Conservation (phyloP, 148 eudicot genomes). For the Silene conica region DNA sequence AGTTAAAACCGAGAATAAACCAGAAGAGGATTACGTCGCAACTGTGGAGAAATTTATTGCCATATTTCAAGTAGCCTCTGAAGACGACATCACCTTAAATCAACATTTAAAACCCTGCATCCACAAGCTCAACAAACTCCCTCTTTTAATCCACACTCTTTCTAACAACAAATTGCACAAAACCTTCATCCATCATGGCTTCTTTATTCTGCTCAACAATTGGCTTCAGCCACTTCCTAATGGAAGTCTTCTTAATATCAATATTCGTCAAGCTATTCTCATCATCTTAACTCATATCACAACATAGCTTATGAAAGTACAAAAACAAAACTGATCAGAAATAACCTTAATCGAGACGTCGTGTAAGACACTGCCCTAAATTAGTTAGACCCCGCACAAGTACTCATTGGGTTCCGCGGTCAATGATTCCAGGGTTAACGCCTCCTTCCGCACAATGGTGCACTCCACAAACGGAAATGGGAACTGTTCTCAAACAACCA, state of each 20-base stretch:
- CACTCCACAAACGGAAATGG: no score
- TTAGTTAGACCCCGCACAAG: no score
- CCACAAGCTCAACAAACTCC: slow-evolving; percentile 70
- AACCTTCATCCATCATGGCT: slow-evolving; percentile 80
- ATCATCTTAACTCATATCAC: slow-evolving; percentile 63
- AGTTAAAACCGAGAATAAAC: slow-evolving; percentile 65
- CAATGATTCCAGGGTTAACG: no score
- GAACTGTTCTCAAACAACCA: no score
- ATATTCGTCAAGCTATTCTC: slow-evolving; percentile 71
- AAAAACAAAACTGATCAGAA: no score
- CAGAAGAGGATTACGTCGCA: slow-evolving; percentile 59
- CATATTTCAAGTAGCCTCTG: slow-evolving; percentile 74
- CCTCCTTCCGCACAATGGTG: no score
- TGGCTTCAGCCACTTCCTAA: slow-evolving; percentile 97
- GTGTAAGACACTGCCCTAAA: no score
- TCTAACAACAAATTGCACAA: slow-evolving; percentile 81
- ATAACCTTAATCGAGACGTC: no score
- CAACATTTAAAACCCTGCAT: slow-evolving; percentile 66
- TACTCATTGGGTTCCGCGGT: no score
- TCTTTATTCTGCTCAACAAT: slow-evolving; percentile 61
- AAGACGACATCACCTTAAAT: slow-evolving; percentile 75
- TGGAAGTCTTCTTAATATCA: slow-evolving; percentile 87
- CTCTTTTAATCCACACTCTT: slow-evolving; percentile 70
- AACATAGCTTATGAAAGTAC: no score
- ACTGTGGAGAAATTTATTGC: slow-evolving; percentile 80